Evolutionary conservation across 768 basidiomycete species (phyloP).

Genomic region (Kwoniella sp.): DNA sequence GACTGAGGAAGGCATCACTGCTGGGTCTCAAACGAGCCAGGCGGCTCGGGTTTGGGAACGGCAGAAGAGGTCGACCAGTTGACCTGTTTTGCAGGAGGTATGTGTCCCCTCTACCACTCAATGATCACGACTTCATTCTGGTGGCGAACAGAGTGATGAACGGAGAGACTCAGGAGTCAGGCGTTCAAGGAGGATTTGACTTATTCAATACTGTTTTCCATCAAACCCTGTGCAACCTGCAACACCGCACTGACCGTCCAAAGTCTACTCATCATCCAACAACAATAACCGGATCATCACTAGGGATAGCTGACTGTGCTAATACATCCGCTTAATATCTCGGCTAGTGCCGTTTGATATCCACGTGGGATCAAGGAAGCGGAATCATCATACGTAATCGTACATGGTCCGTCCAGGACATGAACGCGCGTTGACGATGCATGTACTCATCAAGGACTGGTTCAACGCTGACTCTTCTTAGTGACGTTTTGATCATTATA

Average conservation of each 20-base stretch:
- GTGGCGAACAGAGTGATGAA: too few species aligned
- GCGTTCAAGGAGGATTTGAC: too few species aligned
- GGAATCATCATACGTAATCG: background rate
- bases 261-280: too few species aligned
- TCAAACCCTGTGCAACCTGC: too few species aligned
- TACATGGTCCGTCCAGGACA: background rate
- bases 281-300: too few species aligned
- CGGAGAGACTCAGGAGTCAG: too few species aligned
- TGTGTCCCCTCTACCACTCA: too few species aligned
- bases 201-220: too few species aligned
- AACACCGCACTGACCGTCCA: too few species aligned
- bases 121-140: too few species aligned
- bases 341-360: background rate
- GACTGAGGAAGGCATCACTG: conserved; percentile 6
- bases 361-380: background rate
- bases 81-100: too few species aligned
- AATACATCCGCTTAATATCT: too few species aligned
- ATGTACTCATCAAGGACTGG: background rate
- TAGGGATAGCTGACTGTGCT: conserved; percentile 1
- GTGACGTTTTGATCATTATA: conserved; percentile 5
- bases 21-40: background rate
- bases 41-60: background rate
- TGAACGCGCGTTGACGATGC: conserved; percentile 1
- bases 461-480: background rate
- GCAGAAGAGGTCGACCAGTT: background rate